phyloP scores from a whole-genome alignment of 805 yeast species.

The Wickerhamiella siamensis region DNA sequence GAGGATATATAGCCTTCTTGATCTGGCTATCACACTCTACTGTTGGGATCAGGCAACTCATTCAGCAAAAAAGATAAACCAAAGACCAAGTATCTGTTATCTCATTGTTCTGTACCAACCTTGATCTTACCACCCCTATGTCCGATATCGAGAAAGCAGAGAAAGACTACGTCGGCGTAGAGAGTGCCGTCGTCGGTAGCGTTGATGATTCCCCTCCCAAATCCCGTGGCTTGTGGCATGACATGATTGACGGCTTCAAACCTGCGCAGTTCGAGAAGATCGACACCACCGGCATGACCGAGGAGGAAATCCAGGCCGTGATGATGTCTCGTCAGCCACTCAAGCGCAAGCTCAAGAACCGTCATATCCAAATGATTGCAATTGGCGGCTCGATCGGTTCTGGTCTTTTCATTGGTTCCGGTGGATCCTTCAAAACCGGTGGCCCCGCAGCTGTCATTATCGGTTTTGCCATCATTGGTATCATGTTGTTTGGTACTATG shows the following conservation, averaged over 20 bases:
- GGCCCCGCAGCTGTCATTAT: conserved; percentile 46
- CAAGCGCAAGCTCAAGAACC: conserved; percentile 26
- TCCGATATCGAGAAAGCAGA: not conserved
- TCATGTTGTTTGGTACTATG: conserved; percentile 50
- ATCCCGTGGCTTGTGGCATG: not conserved
- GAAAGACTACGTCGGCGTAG: not conserved
- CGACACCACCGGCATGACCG: conserved; percentile 22
- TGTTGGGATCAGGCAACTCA: too few species aligned
- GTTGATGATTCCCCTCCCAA: not conserved
- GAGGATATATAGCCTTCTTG: too few species aligned
- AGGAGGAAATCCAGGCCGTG: conserved; percentile 29
- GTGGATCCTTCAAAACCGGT: conserved; percentile 33
- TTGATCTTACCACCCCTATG: too few species aligned
- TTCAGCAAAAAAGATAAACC: too few species aligned
- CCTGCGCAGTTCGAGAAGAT: conserved; percentile 11
- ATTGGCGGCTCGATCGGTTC: conserved; percentile 81
- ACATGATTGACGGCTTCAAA: conserved; percentile 13
- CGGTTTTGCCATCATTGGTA: conserved; percentile 46
- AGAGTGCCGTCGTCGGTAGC: not conserved
- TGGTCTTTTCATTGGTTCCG: conserved; percentile 44
- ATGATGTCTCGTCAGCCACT: conserved; percentile 14
- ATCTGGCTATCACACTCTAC: too few species aligned
- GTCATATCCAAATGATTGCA: conserved; percentile 45
- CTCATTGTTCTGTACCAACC: too few species aligned
- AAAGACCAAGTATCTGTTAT: too few species aligned